Evolutionary conservation across 129 eudicot species (phyloP), one percentile per base, ranked within the genome.

Genomic region (Lactuca sativa): DNA sequence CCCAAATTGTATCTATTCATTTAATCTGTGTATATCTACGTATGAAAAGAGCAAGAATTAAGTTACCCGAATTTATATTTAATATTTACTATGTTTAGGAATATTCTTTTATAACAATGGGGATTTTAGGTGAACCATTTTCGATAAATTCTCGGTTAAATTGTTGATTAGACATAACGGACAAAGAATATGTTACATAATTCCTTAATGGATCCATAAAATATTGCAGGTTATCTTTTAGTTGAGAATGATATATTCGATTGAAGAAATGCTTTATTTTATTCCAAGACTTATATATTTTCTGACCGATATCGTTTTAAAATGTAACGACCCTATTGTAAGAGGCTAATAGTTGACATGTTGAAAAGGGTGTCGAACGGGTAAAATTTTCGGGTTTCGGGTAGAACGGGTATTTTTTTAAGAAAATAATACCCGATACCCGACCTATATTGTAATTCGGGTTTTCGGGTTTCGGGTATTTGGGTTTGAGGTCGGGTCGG

Each of bases 171-270:
- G 77, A 73, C 70, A 7, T 6, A 52, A 51, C 70, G 33, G 33
- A 65, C 67, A 38, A 62, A 62, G 56, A 62, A 73, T 61, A 52
- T 62, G 70, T 54, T 62, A 72, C 54, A 72, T 30, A 72, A 62
- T 62, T 62, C 77, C 77, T 62, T 32, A 73, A 52, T 73, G 70
- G 70, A 59, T 72, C 17, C 69, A 31, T 16, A 56, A 51, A 68
- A 53, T 44, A 25, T 48, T 60, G 38, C 21, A 33, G 59, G 60
- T 61, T 71, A 38, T 16, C 60, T 31, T 47, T 59, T 47, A 47
- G 52, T 47, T 48, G 3, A 48, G 3, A 48, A 5, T 61, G 11
- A 72, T 72, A 61, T 14, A 61, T 61, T 72, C 60, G 47, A 49
- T 34, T 15, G 55, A 51, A 61, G 34, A 60, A 13, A 44, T 48